Conservation (phyloP, 2,329 filamentous ascomycete genomes). For the Lasiodiplodia citricola region DNA sequence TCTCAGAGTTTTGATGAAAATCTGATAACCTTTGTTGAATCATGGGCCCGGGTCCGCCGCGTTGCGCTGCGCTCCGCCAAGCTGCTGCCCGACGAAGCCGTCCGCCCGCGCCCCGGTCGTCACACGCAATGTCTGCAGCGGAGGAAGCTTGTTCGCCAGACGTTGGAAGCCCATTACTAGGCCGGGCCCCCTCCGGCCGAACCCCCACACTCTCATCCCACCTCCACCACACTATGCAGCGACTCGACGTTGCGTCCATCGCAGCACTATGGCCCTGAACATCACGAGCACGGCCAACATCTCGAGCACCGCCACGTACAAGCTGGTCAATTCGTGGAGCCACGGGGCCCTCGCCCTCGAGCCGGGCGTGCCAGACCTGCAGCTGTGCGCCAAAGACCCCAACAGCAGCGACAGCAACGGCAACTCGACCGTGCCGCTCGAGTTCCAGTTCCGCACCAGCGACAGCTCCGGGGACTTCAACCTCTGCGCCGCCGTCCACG, state of each 20-base stretch:
- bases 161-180: not conserved
- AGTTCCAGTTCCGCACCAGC: constrained; percentile 19
- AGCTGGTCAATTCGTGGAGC: constrained; percentile 18
- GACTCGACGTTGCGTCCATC: not conserved
- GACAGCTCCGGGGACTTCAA: constrained; percentile 1
- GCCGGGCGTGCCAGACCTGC: constrained; percentile 6
- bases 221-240: constrained; percentile 13
- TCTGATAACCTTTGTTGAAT: constrained; percentile 15
- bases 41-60: not conserved
- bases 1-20: not conserved
- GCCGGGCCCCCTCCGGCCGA: not conserved
- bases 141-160: constrained; percentile 8
- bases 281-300: constrained; percentile 12
- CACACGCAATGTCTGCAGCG: not conserved
- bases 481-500: constrained; percentile 14
- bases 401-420: not conserved
- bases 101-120: not conserved
- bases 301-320: constrained; percentile 23
- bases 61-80: constrained; percentile 7
- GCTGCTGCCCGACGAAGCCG: constrained; percentile 16
- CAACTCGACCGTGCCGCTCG: not conserved
- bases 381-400: not conserved
- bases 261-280: constrained; percentile 18
- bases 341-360: constrained; percentile 12
- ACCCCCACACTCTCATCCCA: not conserved